Evolutionary conservation across 73 alveolate species (phyloP), one percentile per base, ranked within the genome.

Genomic region (Blepharisma japonicum): DNA sequence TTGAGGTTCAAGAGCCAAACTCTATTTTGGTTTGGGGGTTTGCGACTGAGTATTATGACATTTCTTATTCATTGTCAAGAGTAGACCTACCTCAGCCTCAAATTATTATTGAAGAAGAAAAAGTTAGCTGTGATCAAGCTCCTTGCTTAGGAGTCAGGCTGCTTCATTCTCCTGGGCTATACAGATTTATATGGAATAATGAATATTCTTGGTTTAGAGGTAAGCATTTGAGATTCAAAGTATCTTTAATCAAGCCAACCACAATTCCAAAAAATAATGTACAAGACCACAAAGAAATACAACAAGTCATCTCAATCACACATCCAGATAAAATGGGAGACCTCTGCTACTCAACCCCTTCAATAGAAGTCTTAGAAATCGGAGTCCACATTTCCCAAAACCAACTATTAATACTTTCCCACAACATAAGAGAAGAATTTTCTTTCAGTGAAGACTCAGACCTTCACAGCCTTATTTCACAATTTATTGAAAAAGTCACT

Each of bases 181-280:
- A 92, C 81, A 92, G 89, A 71, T 83, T 86, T 49, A 49, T 92
- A 32, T 92, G 85, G 84, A 84, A 84, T 80, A 92, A 92, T 86
- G 86, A 82, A 71, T 90, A 88, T 71, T 89, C 96, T 71, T 92
- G 98, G 98, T 89, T 92, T 68, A 89, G 70, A 21, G 76, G 81
- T 7, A 92, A 92, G 86, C 55, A 80, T 55, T 72, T 92, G 54
- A 85, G 82, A 79, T 89, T 49, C 80, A 81, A 94, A 68, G 77
- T 83, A 45, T 55, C 87, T n/a, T 83, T 91, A 32, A 80, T 92
- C 45, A 80, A 77, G 71, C 86, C 83, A 14, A 14, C 23, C n/a
- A 53, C 67, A 53, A 11, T 20, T 4, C 0, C 27, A 14, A 11
- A 53, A 14, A 25, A 14, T 25, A 11, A 18, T 61, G 38, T 9